A percentile compares a stretch with the other conserved stretches of the same genome.
Evolutionary conservation across 2,329 filamentous ascomycete genomes (phyloP).

Genomic region (Fonsecaea monophora): DNA sequence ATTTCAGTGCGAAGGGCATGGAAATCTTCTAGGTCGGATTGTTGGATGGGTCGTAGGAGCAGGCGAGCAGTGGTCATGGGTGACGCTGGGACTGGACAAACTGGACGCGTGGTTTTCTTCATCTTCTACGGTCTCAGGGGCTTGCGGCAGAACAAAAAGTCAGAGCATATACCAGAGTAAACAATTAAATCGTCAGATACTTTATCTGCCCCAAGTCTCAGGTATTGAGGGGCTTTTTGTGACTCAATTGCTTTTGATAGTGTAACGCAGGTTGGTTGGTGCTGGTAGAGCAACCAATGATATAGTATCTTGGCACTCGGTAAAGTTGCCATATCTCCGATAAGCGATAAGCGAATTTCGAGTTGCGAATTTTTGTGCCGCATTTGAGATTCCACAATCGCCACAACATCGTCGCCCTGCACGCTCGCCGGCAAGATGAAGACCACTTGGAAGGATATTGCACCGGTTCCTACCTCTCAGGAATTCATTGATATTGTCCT

Average conservation of each 20-base stretch:
- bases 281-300: not conserved
- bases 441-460: constrained; percentile 72
- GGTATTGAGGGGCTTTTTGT: not conserved
- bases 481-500: constrained; percentile 98
- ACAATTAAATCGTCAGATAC: not conserved
- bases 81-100: constrained; percentile 44
- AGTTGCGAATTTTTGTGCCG: constrained; percentile 29
- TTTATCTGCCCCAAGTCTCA: not conserved
- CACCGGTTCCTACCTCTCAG: constrained; percentile 86
- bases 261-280: not conserved
- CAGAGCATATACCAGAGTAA: not conserved
- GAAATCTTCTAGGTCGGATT: constrained; percentile 60
- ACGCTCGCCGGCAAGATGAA: constrained; percentile 54
- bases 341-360: constrained; percentile 27
- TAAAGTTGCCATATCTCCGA: constrained; percentile 17
- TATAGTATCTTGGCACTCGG: constrained; percentile 8
- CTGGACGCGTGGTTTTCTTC: constrained; percentile 59
- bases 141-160: not conserved
- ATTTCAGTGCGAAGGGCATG: constrained; percentile 62
- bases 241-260: not conserved
- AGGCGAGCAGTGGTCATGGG: constrained; percentile 61
- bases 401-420: constrained; percentile 38
- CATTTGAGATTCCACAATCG: constrained; percentile 28
- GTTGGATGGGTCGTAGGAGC: constrained; percentile 58
- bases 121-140: constrained; percentile 34